phyloP scores from a whole-genome alignment of 106 monocot species.

The Acorus calamus region DNA sequence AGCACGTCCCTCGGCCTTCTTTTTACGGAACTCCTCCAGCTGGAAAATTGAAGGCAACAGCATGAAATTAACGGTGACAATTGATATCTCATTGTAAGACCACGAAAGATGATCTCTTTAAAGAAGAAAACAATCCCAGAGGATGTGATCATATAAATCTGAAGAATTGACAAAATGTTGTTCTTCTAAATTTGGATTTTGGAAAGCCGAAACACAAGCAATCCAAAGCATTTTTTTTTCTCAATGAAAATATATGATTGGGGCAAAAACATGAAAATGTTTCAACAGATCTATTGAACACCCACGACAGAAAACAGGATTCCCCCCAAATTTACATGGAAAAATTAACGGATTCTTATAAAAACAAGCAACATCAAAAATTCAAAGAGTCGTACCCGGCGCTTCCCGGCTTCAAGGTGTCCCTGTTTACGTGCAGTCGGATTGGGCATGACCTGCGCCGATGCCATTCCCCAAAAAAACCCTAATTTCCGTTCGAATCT shows the following conservation, averaged over 20 bases:
- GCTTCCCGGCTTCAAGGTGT: conserved; percentile 10
- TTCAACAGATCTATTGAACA: too few relatives aligned
- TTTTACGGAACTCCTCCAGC: conserved; percentile 84
- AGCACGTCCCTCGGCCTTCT: conserved; percentile 47
- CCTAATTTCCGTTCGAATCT: too few relatives aligned
- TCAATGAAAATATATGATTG: too few relatives aligned
- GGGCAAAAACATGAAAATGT: too few relatives aligned
- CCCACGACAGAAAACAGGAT: too few relatives aligned
- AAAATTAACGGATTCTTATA: neutral
- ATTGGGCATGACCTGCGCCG: conserved; percentile 14
- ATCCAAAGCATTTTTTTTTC: too few relatives aligned
- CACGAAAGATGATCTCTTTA: neutral
- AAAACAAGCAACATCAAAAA: too few relatives aligned
- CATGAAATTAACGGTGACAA: neutral
- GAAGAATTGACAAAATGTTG: too few relatives aligned
- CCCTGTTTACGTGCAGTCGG: conserved; percentile 7
- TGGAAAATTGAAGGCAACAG: conserved; percentile 9
- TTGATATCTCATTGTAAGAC: neutral
- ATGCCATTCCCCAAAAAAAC: conserved; percentile 9
- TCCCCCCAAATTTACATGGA: neutral
- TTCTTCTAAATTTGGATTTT: too few relatives aligned
- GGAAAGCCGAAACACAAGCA: too few relatives aligned
- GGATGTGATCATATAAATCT: too few relatives aligned
- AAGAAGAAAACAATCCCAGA: neutral
- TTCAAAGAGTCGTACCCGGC: conserved; percentile 1